Evolutionary conservation across 192 early-diverging fungal genomes (phyloP), one percentile per base, ranked within the genome.

Genomic region (Coemansia sp.): DNA sequence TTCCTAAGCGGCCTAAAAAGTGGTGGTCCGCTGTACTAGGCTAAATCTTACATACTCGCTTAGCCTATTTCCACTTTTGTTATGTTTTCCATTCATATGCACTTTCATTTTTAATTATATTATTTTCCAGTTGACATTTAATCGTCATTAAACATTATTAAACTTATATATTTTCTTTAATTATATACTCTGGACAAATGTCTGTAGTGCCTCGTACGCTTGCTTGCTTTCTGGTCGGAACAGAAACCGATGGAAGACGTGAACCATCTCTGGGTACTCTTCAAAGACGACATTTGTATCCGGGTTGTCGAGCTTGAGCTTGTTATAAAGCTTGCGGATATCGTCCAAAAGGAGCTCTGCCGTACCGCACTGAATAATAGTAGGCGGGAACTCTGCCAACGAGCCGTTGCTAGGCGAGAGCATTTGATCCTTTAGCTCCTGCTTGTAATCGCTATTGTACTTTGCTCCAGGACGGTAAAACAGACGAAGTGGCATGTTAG

Each of bases 11-110:
- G 12, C 38, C 74, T 3, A 73, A 67, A 38, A 82, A 73, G 46
- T 82, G 80, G 80, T 82, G 80, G 80, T 74, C 75, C 15, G 55
- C 70, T 11, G 69, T 81, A 36, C 68, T 81, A 24, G 74, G 74
- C 10, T 81, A 68, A 64, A 57, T 10, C 5, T 24, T 22, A 9
- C 8, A 12, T 31, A 34, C 33, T 34, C 18, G 33, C 39, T 47
- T 46, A 38, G 36, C 36, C 10, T 38, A 38, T 38, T 38, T 38
- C 10, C 36, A 38, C 36, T 2, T 24, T 53, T 20, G 31, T 27
- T 24, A 13, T 49, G 31, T 49, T 43, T 49, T n/a, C 27, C 22
- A 38, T 50, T 27, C 36, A 46, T n/a, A 50, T 47, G 44, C 44
- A 47, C 44, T 47, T 15, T 18, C 44, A 47, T 50, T 22, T 20